phyloP scores from a whole-genome alignment of 768 basidiomycete genomes.

The Termitomyces sp. region DNA sequence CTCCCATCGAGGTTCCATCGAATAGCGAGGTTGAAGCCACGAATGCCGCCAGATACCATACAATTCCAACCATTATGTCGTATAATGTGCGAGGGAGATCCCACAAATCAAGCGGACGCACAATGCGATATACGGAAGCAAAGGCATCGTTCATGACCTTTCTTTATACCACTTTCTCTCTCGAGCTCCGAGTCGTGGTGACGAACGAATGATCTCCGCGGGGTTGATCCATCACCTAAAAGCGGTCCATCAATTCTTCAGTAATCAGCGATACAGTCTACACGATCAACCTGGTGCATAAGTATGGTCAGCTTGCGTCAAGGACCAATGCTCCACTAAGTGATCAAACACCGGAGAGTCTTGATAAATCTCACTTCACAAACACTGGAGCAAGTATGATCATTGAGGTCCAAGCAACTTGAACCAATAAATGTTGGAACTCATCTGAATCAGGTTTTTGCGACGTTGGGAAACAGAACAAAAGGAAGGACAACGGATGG shows the following conservation, averaged over 20 bases:
- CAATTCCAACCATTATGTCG: conserved; percentile 33
- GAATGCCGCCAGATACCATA: conserved; percentile 45
- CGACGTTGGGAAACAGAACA: background rate
- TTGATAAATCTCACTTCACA: no score
- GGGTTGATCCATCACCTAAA: background rate
- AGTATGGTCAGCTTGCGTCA: background rate
- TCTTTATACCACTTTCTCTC: conserved; percentile 9
- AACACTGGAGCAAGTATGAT: no score
- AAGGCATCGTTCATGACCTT: conserved; percentile 25
- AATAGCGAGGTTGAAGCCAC: conserved; percentile 32
- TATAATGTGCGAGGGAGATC: conserved; percentile 32
- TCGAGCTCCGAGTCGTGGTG: background rate
- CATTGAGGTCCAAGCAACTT: no score
- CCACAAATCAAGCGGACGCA: conserved; percentile 35
- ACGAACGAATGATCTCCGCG: background rate
- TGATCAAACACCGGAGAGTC: no score
- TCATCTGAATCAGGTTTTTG: background rate
- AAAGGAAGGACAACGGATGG: background rate
- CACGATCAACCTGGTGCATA: background rate
- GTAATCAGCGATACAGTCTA: no score
- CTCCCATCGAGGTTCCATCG: conserved; percentile 22
- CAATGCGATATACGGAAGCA: conserved; percentile 31
- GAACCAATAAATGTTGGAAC: no score
- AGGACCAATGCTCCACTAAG: background rate
- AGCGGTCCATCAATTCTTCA: background rate